These are phyloP conservation scores for Persicaria tinctoria DNA, from an alignment of 148 eudicot genomes.

Conservation along the genomic window DNA sequence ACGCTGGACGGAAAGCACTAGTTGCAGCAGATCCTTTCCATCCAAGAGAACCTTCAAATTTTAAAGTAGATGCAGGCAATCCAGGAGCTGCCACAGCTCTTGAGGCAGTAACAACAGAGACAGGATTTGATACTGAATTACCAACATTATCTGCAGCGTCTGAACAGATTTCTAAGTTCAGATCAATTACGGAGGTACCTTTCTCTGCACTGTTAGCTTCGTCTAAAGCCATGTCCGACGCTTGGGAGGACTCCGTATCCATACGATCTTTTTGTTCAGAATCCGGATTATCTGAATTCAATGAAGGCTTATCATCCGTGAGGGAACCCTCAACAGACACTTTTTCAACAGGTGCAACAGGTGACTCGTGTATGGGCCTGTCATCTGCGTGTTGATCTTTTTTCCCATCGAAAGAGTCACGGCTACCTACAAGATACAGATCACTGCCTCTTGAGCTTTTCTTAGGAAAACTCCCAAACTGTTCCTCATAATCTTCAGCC, in stretches of 20 bases:
- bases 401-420: constrained; percentile 34
- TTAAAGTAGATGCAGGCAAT: constrained; percentile 48
- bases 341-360: constrained; percentile 22
- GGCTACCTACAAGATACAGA: constrained; percentile 27
- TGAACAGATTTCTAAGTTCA: constrained; percentile 51
- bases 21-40: constrained; percentile 96
- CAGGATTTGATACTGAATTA: constrained; percentile 34
- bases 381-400: constrained; percentile 23
- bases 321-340: constrained; percentile 23
- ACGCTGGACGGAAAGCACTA: constrained; percentile 80
- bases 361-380: constrained; percentile 23
- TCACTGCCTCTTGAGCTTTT: constrained; percentile 27
- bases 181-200: constrained; percentile 52
- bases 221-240: constrained; percentile 36
- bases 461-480: constrained; percentile 54
- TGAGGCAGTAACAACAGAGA: constrained; percentile 67
- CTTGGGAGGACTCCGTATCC: constrained; percentile 42
- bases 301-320: constrained; percentile 11
- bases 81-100: constrained; percentile 62
- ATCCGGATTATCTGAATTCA: constrained; percentile 22
- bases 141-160: constrained; percentile 35
- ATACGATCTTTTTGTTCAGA: constrained; percentile 23
- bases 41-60: constrained; percentile 79
- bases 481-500: constrained; percentile 53
- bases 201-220: constrained; percentile 29